A percentile compares a stretch with the other conserved stretches of the same genome.
phyloP scores from a whole-genome alignment of 2,329 filamentous ascomycete genomes.

The Hypoxylon sp. region DNA sequence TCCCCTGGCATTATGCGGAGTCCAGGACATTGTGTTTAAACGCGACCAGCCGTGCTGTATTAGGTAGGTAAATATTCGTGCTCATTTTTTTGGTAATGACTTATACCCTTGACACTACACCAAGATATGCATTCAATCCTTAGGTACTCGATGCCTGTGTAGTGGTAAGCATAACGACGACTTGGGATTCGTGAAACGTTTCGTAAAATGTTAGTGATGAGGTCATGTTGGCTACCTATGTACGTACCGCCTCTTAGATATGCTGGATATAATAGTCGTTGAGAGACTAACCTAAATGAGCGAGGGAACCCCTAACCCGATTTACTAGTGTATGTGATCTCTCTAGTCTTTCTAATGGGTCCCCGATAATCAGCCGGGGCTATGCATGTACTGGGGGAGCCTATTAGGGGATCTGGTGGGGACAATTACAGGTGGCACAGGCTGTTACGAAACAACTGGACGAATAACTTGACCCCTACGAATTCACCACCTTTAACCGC shows the following conservation, averaged over 20 bases:
- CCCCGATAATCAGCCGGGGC: conserved; percentile 15
- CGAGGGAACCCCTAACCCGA: not conserved
- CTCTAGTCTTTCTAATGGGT: not conserved
- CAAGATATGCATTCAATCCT: not conserved
- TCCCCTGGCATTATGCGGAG: conserved; percentile 37
- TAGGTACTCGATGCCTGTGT: not conserved
- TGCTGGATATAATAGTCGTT: too few relatives aligned
- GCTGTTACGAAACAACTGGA: conserved; percentile 42
- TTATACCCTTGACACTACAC: not conserved
- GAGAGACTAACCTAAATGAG: too few relatives aligned
- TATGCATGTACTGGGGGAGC: conserved; percentile 6
- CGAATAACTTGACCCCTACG: conserved; percentile 35
- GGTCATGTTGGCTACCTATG: conserved; percentile 10
- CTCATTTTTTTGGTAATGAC: not conserved
- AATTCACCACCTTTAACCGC: conserved; percentile 29
- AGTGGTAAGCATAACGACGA: not conserved
- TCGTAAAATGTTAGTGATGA: conserved; percentile 8
- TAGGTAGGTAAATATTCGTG: not conserved
- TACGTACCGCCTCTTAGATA: not conserved
- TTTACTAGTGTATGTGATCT: not conserved
- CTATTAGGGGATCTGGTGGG: conserved; percentile 36
- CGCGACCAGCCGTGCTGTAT: conserved; percentile 15
- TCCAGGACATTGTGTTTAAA: conserved; percentile 32
- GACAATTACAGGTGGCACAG: conserved; percentile 43
- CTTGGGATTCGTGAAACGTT: not conserved